Evolutionary conservation across 2,329 filamentous ascomycete genomes (phyloP).

Genomic region (Penicillium sp.): DNA sequence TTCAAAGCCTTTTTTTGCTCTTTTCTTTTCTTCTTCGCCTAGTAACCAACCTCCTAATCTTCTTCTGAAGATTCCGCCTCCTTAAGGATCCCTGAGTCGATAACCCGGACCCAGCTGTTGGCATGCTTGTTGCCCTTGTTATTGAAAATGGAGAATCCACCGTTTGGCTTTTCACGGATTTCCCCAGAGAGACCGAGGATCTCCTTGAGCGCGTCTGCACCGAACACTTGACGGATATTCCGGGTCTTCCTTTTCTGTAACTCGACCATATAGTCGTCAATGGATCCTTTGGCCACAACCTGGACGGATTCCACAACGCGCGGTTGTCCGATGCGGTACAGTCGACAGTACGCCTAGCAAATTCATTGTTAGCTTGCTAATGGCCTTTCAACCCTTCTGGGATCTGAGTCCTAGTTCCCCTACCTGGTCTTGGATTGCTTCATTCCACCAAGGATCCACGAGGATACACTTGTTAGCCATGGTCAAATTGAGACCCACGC

Average conservation of each 20-base stretch:
- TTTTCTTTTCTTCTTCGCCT: not conserved
- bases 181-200: not conserved
- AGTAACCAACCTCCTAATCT: not conserved
- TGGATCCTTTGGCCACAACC: not conserved
- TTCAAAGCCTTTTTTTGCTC: not conserved
- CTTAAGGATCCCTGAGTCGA: not conserved
- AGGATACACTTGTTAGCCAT: conserved; percentile 9
- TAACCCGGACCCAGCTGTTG: not conserved
- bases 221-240: not conserved
- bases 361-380: not conserved
- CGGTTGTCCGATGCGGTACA: conserved; percentile 1
- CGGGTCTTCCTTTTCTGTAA: not conserved
- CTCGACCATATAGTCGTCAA: not conserved
- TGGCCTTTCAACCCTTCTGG: not conserved
- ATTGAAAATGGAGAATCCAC: not conserved
- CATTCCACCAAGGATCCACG: conserved; percentile 11
- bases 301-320: not conserved
- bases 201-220: not conserved
- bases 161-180: not conserved
- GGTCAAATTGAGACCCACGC: conserved; percentile 2
- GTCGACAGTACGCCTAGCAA: not conserved
- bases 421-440: conserved; percentile 4
- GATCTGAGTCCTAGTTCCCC: not conserved
- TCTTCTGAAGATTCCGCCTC: not conserved
- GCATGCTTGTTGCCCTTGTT: not conserved